phyloP scores from a whole-genome alignment of 441 rosid species.

The Croton setiger region DNA sequence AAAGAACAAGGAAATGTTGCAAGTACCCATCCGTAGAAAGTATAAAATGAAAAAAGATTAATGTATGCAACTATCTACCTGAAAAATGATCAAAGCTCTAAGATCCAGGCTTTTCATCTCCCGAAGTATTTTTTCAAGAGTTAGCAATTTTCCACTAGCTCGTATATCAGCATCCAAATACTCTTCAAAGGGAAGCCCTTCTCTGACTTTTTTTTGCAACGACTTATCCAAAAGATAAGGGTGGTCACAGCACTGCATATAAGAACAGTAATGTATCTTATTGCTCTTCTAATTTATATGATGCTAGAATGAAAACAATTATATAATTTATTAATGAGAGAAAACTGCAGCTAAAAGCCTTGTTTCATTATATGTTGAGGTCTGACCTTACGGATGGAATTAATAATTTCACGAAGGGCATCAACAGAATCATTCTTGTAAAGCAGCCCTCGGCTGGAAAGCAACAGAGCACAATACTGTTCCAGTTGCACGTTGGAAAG shows the following conservation, averaged over 20 bases:
- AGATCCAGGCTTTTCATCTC: slow-evolving; percentile 31
- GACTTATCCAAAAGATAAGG: slow-evolving; percentile 38
- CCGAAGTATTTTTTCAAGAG: slow-evolving; percentile 37
- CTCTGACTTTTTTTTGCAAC: slow-evolving; percentile 15
- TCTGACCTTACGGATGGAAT: slow-evolving; percentile 37
- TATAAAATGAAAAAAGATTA: not conserved
- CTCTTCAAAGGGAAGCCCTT: slow-evolving; percentile 19
- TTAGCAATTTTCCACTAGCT: slow-evolving; percentile 44
- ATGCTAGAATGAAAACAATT: not conserved
- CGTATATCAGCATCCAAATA: slow-evolving; percentile 35
- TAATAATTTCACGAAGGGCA: slow-evolving; percentile 31
- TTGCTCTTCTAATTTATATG: not conserved
- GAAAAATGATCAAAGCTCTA: slow-evolving; percentile 39
- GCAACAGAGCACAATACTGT: slow-evolving; percentile 40
- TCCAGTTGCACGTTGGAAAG: slow-evolving; percentile 49
- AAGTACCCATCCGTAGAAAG: not conserved
- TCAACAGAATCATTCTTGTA: slow-evolving; percentile 24
- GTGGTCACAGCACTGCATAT: slow-evolving; percentile 48
- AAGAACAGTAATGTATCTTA: not conserved
- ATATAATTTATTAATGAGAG: not conserved
- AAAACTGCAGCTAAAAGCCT: not conserved
- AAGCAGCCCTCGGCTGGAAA: slow-evolving; percentile 32
- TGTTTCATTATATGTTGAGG: not conserved
- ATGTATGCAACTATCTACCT: slow-evolving; percentile 23
- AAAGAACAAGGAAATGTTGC: not conserved